These are phyloP conservation scores for Cladosporium halotolerans DNA, from an alignment of 2,329 filamentous ascomycete species.

Conservation along the genomic window DNA sequence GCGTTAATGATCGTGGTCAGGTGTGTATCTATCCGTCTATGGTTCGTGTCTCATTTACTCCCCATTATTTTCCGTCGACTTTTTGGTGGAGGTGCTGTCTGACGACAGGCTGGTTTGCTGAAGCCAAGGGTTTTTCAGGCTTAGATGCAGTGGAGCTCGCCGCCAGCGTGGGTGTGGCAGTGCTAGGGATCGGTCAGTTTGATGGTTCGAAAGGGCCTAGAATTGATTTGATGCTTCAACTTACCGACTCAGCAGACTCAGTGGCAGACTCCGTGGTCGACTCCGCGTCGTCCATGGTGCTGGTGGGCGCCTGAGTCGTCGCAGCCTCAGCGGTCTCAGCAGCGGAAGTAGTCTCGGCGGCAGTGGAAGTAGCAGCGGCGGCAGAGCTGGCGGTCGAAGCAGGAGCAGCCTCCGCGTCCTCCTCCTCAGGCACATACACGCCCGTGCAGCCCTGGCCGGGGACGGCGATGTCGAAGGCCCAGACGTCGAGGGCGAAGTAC, in stretches of 20 bases:
- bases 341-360: conserved; percentile 7
- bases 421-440: conserved; percentile 22
- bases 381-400: conserved; percentile 7
- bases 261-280: conserved; percentile 48
- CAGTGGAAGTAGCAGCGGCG: conserved; percentile 12
- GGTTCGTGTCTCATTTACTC: conserved; percentile 3
- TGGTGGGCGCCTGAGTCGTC: conserved; percentile 4
- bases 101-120: not conserved
- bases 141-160: conserved; percentile 22
- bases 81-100: not conserved
- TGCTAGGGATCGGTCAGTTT: conserved; percentile 20
- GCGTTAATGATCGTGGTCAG: not conserved
- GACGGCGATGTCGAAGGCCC: conserved; percentile 58
- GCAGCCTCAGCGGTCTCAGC: conserved; percentile 12
- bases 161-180: conserved; percentile 25
- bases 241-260: conserved; percentile 56
- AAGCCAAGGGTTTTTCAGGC: not conserved
- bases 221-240: no score
- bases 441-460: conserved; percentile 59
- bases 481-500: conserved; percentile 64
- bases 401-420: conserved; percentile 8
- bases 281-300: conserved; percentile 11
- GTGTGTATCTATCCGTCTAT: not conserved
- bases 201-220: no score
- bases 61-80: not conserved